phyloP scores from a whole-genome alignment of 257 asterid species.

The Forsythia viridissima region DNA sequence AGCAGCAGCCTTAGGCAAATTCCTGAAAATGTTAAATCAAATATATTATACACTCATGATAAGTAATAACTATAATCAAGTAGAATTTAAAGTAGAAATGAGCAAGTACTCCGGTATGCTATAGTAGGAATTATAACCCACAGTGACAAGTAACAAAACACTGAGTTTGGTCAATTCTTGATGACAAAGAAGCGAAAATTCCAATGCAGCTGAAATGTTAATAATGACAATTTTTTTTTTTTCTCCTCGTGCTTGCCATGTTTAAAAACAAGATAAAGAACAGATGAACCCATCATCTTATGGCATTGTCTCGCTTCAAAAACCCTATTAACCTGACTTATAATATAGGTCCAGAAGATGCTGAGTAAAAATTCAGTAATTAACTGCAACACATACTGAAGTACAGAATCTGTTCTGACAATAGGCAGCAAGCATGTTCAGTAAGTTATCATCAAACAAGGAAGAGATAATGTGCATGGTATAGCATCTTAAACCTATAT shows the following conservation, averaged over 20 bases:
- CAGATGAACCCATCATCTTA: neutral
- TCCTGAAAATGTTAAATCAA: constrained; percentile 51
- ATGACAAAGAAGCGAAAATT: neutral
- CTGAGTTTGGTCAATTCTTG: neutral
- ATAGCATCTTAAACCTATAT: constrained; percentile 57
- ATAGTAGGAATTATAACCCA: neutral
- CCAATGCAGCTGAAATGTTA: neutral
- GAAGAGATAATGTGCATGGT: neutral
- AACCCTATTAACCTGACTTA: neutral
- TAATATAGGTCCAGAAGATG: neutral
- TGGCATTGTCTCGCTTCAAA: neutral
- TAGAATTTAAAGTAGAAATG: constrained; percentile 9
- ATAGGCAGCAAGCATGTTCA: neutral
- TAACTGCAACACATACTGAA: neutral
- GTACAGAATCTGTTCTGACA: neutral
- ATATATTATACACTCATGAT: neutral
- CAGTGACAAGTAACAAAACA: neutral
- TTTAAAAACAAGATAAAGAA: neutral
- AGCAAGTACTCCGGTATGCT: neutral
- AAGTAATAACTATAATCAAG: constrained; percentile 20
- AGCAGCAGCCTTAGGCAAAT: constrained; percentile 83
- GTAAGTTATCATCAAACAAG: neutral
- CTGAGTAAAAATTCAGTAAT: neutral
- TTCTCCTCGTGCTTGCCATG: neutral
- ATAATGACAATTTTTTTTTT: neutral